Evolutionary conservation across 306 rosid species (phyloP), one percentile per base, ranked within the genome.

Genomic region (Quillaja saponaria): DNA sequence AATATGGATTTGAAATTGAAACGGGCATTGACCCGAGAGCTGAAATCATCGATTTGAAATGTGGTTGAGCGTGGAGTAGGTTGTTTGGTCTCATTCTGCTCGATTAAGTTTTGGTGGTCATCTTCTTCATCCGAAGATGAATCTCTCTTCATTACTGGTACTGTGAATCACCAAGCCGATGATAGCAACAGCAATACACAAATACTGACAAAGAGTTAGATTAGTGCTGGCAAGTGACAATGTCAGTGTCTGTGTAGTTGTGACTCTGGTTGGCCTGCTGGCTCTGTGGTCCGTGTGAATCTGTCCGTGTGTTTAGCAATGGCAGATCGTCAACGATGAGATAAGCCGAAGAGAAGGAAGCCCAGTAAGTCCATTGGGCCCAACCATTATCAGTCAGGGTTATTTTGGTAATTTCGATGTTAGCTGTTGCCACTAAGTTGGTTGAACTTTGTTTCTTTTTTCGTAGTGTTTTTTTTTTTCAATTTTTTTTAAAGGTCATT

Each of bases 61-160:
- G 85, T 6, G 21, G 69, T 46, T 69, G 55, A 71, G 63, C 42
- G 67, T 13, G 64, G 76, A 38, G 74, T 11, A n/a, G 48, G 71
- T 13, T 63, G 88, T 57, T 86, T 86, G 25, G 76, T 54, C 16
- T 64, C 76, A 79, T 86, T 76, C 14, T 86, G 94, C 0, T 80
- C 78, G 49, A 92, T 80, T 55, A 92, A 84, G 80, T 66, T 76
- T 34, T 69, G 83, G 68, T 78, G 90, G 49, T 92, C 98, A 34
- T 92, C 96, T 19, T 84, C 91, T 34, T 88, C 98, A 78, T 88
- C 96, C 18, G 87, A 81, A 53, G 96, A 82, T 0, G 83, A 84
- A 38, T 80, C 92, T 31, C 86, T 76, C 18, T 52, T 88, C 76
- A 79, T 74, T 51, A 55, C 9, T 14, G 8, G 55, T 49, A 13